Percentiles rank a stretch among this genome's conserved stretches.
phyloP scores from a whole-genome alignment of 2,329 filamentous ascomycete species.

The Colletotrichum sp. region DNA sequence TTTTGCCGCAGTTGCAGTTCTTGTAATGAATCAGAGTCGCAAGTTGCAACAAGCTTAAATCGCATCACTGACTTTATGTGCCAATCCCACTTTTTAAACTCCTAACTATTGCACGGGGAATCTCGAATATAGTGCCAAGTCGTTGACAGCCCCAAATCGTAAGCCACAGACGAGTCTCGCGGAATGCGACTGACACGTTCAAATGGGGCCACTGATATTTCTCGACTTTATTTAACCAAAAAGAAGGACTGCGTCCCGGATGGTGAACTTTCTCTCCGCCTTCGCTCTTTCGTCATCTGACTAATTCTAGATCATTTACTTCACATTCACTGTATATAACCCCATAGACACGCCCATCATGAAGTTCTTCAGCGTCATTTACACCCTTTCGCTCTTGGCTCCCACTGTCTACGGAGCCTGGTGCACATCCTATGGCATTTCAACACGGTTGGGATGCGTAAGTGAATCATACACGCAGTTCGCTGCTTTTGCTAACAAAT shows the following conservation, averaged over 20 bases:
- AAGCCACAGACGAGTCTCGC: too few relatives aligned
- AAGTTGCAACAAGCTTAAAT: background rate
- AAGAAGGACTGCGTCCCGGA: too few relatives aligned
- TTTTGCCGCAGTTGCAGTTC: background rate
- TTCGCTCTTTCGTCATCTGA: too few relatives aligned
- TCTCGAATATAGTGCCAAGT: background rate
- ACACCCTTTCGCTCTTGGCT: background rate
- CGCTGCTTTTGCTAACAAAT: background rate
- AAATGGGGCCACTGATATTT: background rate
- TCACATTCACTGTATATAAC: background rate
- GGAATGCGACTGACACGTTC: too few relatives aligned
- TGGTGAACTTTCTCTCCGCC: too few relatives aligned
- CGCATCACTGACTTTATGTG: background rate
- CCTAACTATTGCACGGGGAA: background rate
- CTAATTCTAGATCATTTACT: too few relatives aligned
- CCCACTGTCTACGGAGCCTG: background rate
- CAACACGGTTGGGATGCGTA: background rate
- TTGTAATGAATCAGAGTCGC: background rate
- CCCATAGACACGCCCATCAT: background rate
- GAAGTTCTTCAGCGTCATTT: background rate
- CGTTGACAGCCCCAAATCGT: background rate
- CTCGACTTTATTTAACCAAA: accelerated
- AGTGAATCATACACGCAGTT: accelerated
- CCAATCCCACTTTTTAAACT: background rate
- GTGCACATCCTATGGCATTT: background rate